Percentiles rank a stretch among this genome's conserved stretches.
phyloP scores from a whole-genome alignment of 345 rosid species.

The Excoecaria agallocha region DNA sequence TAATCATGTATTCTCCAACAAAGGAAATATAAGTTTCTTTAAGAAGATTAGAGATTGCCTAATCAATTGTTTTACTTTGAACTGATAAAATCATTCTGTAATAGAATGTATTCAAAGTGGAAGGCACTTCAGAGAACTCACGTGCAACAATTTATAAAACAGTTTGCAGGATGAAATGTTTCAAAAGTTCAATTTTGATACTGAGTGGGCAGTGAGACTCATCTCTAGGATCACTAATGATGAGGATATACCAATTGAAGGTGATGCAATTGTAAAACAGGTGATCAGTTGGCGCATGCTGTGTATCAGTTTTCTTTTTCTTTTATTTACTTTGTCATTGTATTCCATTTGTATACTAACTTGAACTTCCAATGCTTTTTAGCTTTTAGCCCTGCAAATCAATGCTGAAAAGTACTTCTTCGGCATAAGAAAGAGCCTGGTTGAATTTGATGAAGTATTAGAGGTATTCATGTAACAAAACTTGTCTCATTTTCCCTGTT shows the following conservation, averaged over 20 bases:
- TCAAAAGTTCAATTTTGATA: slow-evolving; percentile 89
- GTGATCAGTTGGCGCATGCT: slow-evolving; percentile 31
- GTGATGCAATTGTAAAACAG: slow-evolving; percentile 81
- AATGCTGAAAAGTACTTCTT: slow-evolving; percentile 93
- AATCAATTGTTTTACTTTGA: not conserved
- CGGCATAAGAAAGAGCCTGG: slow-evolving; percentile 86
- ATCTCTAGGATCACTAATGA: slow-evolving; percentile 78
- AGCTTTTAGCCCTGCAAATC: slow-evolving; percentile 86
- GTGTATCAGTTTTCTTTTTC: not conserved
- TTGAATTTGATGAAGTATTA: slow-evolving; percentile 93
- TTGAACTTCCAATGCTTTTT: slow-evolving; percentile 24
- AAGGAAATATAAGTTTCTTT: not conserved
- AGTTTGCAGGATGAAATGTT: slow-evolving; percentile 99
- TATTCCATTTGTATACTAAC: slow-evolving; percentile 19
- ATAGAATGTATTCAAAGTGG: not conserved
- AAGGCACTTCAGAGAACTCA: slow-evolving; percentile 10
- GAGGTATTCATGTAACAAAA: slow-evolving; percentile 51
- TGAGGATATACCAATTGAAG: slow-evolving; percentile 88
- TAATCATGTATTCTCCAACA: not conserved
- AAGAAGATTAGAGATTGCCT: not conserved
- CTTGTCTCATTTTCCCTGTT: not conserved
- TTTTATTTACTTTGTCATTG: not conserved
- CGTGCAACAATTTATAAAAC: slow-evolving; percentile 19
- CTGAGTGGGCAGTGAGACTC: slow-evolving; percentile 88
- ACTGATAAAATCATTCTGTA: not conserved